Base-by-base conservation (phyloP, 2,329 filamentous ascomycete species). In the Phyllosticta citriasiana region DNA sequence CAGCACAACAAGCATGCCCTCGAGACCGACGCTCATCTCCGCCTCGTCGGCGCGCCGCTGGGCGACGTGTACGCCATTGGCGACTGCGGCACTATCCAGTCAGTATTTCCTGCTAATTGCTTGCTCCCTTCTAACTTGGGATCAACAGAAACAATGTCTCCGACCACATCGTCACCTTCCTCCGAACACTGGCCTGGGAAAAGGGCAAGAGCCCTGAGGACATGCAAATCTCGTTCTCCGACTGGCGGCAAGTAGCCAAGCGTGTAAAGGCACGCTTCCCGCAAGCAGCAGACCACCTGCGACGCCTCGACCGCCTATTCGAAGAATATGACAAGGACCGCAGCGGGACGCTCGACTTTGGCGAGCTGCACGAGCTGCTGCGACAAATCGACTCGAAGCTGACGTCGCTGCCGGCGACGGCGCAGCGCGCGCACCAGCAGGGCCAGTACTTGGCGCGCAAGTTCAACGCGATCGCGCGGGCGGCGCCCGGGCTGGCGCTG, bases 31-130 rank as follows among this genome's bases (percentile, higher is more conserved):
- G 86, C 90, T 1, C 93, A 99, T 71, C 86, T 97, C 8, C 90
- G 94, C 51, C 79, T 99, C 0, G 89, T 88, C 63, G 94, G 94
- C 59, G 85, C 94, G 0, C 94, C 94, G 0, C 77, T 97, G 0
- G 94, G 94, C 47, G 93, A 97, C 64, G 91, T 99, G 24, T 99
- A 99, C 70, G 92, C 92, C 55, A 91, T 99, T 64, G 94, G 94
- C 14, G 94, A 99, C 76, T 97, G 94, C 77, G 82, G 90, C 6
- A 99, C 95, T 0, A 93, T 99, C 0, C 95, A 99, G 71, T 9
- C 10, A 40, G 19, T 22, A 22, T 22, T 22, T 22, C 19, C 19
- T 22, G 19, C 19, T 1, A 22, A 22, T 22, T 22, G 19, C 19
- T 22, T 22, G 19, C 19, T 22, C 19, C 1, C 1, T 22, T 22